Conservation (phyloP, 208 protist species). For the Phytomonas serpens region DNA sequence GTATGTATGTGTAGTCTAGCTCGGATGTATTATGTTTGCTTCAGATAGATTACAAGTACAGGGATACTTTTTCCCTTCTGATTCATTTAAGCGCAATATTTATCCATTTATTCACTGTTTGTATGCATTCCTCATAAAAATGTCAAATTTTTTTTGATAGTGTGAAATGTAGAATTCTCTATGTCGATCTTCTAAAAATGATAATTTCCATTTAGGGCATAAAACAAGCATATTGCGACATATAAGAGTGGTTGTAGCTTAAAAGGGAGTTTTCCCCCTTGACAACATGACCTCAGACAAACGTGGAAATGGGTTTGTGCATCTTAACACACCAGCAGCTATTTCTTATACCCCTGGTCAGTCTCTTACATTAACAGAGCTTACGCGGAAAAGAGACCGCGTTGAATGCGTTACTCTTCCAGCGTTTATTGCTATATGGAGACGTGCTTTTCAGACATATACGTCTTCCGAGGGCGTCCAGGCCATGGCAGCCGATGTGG, state of each 20-base stretch:
- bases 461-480: constrained; percentile 34
- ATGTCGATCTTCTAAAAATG: not conserved
- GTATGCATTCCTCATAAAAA: constrained; percentile 7
- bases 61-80: not conserved
- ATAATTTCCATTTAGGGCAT: not conserved
- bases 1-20: not conserved
- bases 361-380: constrained; percentile 47
- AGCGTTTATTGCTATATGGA: constrained; percentile 36
- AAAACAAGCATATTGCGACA: not conserved
- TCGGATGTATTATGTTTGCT: not conserved
- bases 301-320: constrained; percentile 75
- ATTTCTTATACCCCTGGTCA: constrained; percentile 68
- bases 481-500: constrained; percentile 48
- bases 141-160: not conserved
- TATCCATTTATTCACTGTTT: not conserved
- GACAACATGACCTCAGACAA: constrained; percentile 11
- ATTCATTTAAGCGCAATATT: not conserved
- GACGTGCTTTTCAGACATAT: constrained; percentile 37
- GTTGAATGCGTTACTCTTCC: constrained; percentile 71
- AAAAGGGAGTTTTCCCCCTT: not conserved
- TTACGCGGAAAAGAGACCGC: constrained; percentile 34
- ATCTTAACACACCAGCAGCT: constrained; percentile 75
- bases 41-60: not conserved
- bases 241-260: not conserved
- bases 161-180: not conserved